Evolutionary conservation across 345 rosid genomes (phyloP), one percentile per base, ranked within the genome.

Genomic region (Anastatica hierochuntica): DNA sequence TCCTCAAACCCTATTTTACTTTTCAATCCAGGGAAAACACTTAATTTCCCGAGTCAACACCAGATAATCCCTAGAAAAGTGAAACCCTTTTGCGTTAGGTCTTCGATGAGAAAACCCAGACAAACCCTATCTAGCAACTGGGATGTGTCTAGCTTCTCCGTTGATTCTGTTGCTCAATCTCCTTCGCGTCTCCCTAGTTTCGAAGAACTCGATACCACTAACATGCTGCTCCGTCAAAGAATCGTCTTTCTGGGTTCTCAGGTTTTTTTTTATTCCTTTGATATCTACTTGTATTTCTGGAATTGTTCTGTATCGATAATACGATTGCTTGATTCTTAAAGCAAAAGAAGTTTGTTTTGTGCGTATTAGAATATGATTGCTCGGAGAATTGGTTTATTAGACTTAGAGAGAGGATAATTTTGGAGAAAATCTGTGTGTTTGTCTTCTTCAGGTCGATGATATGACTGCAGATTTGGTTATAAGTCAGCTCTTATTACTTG

Each of bases 161-260:
- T 49, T n/a, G n/a, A n/a, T n/a, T n/a, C n/a, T 33, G 57, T 72
- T 38, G 35, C 75, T 70, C 60, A 81, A 0, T 69, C 78, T 43
- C 52, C 83, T 12, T 69, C 78, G 51, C 56, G 77, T n/a, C 68
- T 77, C 12, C 95, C 98, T 2, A 76, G 73, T 65, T 75, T 90
- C 41, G 89, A 87, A 61, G 98, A 90, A 52, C 82, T 87, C 29
- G 92, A 90, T 40, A 77, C 81, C 40, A 82, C 95, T 46, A 82
- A 77, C 77, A 82, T 84, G 95, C 87, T 90, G 45, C 98, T 90
- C 31, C 89, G 98, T 58, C 96, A 84, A 66, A 78, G 95, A 69
- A 82, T 84, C 65, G 72, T 90, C 72, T 84, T 87, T 51, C 48
- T 90, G 57, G 92, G 95, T 60, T 77, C 92, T 52, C 85, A 79